Base-by-base conservation (phyloP, 1,284 basidiomycete genomes). In the Papiliotrema laurentii region DNA sequence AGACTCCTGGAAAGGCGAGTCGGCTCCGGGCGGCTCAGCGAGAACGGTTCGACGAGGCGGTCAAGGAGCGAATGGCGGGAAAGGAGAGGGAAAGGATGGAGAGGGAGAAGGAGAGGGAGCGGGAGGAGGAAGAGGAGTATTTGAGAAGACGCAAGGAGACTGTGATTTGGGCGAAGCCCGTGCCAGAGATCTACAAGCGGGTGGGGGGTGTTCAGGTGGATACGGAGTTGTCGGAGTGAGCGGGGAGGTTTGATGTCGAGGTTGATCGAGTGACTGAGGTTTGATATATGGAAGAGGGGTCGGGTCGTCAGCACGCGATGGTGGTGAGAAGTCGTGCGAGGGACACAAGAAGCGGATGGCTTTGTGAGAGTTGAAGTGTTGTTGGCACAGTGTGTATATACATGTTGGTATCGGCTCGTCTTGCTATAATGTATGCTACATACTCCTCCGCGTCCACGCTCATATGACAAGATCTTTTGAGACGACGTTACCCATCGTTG, bases 1-100 rank as follows among this genome's bases (percentile, higher is more conserved):
- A 55, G 24, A 65, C 63, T 13, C 64, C 65, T 1, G 67, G 67
- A 22, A 64, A 61, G 43, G 64, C 64, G 9, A 56, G 56, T 19
- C 44, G 54, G 4, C 25, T 45, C 1, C 47, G 67, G 4, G 62
- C 63, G 0, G 48, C 48, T 9, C 47, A 54, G 33, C 52, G 65
- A 5, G 56, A 54, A 9, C 38, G 34, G 21, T 65, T 59, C 40
- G 58, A 65, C 26, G 43, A 39, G 28, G 50, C 42, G 1, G 44
- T 63, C 5, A 51, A 45, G 28, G 56, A 52, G 2, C 58, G 45
- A 4, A 45, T 45, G 9, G 56, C 50, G 27, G 51, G 49, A 36
- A 49, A 52, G 18, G 56, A 60, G 25, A 34, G 46, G 26, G 35
- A 48, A 13, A 31, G 45, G 31, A 16, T 31, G 11, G 53, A 50